Base-by-base conservation (phyloP, 192 early-diverging fungal species). In the Rhizophagus clarus region DNA sequence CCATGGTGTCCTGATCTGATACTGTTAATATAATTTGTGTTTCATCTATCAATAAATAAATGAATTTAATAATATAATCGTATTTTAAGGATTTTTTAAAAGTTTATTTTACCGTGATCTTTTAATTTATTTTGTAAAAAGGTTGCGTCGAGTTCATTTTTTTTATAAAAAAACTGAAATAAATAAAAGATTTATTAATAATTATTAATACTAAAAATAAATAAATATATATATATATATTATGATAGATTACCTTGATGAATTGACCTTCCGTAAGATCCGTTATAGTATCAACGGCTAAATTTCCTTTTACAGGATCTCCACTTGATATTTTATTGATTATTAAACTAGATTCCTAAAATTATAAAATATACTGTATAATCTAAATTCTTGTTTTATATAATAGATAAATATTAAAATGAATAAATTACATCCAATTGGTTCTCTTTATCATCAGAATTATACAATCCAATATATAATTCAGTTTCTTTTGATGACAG, bases 231-330 rank as follows among this genome's bases (percentile, higher is more conserved):
- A 10, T 2, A 45, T 45, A 9, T 45, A 45, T 12, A 9, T 51
- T 49, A 72, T 29, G 29, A 72, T 34, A 22, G 40, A n/a, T 86
- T 75, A 88, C 87, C 72, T 88, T 88, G 1, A 89, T 88, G 69
- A 76, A 80, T 56, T 90, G 89, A 7, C 88, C 88, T 11, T 82
- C 79, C 60, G 80, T 63, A 12, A 90, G 80, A 72, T 90, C 88
- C 42, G 80, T 74, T 0, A 84, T 87, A 4, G 88, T 89, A 77
- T 90, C 89, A 1, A 90, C 83, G 1, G 89, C 83, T 85, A 90
- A 88, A 62, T 89, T 90, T n/a, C 88, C 89, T 51, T 84, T 84
- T 32, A 80, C 79, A 14, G 88, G 89, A 78, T 90, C 88, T 0
- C 89, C 89, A n/a, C 89, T 88, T 51, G 85, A 87, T 69, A 90